These are phyloP conservation scores for Penicillium sp. DNA, from an alignment of 2,329 filamentous ascomycete genomes.

Conservation along the genomic window DNA sequence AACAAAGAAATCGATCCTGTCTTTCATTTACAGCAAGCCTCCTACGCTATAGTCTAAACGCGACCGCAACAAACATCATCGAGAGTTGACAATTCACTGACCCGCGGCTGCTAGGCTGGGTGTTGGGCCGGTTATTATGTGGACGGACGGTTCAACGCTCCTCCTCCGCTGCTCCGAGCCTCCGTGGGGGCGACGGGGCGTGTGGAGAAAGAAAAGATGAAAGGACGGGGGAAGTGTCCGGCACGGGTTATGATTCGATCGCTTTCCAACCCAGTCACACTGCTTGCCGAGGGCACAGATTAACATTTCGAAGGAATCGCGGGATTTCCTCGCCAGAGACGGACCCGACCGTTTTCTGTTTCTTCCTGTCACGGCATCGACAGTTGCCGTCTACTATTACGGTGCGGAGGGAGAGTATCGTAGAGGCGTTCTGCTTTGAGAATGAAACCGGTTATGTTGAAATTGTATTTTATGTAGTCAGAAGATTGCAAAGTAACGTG, in stretches of 20 bases:
- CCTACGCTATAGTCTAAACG: background rate
- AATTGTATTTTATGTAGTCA: background rate
- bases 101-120: background rate
- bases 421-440: background rate
- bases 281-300: background rate
- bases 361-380: background rate
- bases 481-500: background rate
- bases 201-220: background rate
- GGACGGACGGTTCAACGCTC: background rate
- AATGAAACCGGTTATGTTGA: no score
- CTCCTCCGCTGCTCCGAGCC: background rate
- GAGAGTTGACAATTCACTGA: background rate
- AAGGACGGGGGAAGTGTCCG: slow-evolving; percentile 6
- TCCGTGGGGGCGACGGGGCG: no score
- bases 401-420: background rate
- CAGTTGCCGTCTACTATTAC: background rate
- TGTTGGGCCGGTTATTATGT: background rate
- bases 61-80: background rate
- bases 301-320: background rate
- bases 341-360: background rate
- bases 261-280: background rate
- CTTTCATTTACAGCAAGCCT: background rate
- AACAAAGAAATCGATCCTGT: background rate
- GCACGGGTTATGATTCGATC: background rate
- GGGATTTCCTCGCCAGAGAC: background rate